Conservation (phyloP, 148 eudicot genomes). For the Hydrangea macrophylla region DNA sequence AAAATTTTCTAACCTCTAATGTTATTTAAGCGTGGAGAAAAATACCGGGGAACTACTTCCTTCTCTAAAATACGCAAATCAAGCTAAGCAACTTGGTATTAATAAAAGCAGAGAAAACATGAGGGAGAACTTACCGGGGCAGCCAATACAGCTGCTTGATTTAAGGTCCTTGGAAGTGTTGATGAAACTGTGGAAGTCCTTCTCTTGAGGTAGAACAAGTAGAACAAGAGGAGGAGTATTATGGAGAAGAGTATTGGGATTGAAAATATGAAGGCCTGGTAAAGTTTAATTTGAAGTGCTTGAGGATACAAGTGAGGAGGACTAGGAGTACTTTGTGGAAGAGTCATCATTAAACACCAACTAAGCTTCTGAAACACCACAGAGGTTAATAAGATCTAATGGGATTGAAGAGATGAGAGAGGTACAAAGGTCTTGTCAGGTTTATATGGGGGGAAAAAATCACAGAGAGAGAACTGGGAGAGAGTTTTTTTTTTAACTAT, state of each 20-base stretch:
- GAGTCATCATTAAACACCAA: neutral
- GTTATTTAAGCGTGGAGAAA: too few species aligned
- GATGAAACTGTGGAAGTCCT: slow-evolving; percentile 31
- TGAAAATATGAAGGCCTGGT: slow-evolving; percentile 49
- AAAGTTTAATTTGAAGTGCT: slow-evolving; percentile 41
- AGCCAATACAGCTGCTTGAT: slow-evolving; percentile 20
- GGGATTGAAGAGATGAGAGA: neutral
- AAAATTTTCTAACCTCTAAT: too few species aligned
- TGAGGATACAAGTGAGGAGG: slow-evolving; percentile 35
- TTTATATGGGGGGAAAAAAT: neutral
- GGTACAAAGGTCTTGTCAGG: neutral
- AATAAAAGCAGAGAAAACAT: neutral
- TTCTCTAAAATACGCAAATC: too few species aligned
- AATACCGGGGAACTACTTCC: too few species aligned
- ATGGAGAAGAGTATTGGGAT: slow-evolving; percentile 46
- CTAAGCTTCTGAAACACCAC: too few species aligned
- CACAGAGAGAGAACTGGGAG: neutral
- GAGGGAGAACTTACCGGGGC: slow-evolving; percentile 24
- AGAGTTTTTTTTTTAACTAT: neutral
- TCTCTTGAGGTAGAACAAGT: slow-evolving; percentile 46
- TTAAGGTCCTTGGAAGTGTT: slow-evolving; percentile 5
- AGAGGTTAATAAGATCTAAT: too few species aligned
- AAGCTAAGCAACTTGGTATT: neutral
- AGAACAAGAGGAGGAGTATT: slow-evolving; percentile 44
- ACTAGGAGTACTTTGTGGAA: neutral